phyloP scores from a whole-genome alignment of 192 early-diverging fungal species.

The Linnemannia zychae region DNA sequence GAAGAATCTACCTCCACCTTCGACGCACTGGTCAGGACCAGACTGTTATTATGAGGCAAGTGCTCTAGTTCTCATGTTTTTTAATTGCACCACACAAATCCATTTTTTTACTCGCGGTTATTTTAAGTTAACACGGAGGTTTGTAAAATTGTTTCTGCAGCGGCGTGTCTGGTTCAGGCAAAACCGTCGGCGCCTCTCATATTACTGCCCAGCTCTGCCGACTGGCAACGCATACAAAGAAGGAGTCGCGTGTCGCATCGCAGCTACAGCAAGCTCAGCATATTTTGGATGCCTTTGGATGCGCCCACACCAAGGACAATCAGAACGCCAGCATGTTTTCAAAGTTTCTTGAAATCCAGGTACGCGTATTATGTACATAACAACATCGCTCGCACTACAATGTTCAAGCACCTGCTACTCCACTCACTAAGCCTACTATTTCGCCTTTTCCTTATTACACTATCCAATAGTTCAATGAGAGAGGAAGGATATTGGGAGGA shows the following conservation, averaged over 20 bases:
- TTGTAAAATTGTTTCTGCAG: slow-evolving; percentile 53
- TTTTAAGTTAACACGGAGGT: not conserved
- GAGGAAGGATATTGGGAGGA: slow-evolving; percentile 85
- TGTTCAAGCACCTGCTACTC: not conserved
- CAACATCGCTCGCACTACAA: not conserved
- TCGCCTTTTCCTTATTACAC: not conserved
- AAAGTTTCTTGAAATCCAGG: slow-evolving; percentile 89
- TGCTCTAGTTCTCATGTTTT: not conserved
- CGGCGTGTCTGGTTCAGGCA: slow-evolving; percentile 91
- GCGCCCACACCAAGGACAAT: slow-evolving; percentile 73
- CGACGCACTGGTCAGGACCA: slow-evolving; percentile 78
- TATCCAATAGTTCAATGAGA: slow-evolving; percentile 73
- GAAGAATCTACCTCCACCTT: slow-evolving; percentile 78
- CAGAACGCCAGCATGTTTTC: slow-evolving; percentile 80
- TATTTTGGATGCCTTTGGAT: slow-evolving; percentile 87
- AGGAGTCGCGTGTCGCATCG: slow-evolving; percentile 80
- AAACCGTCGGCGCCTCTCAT: slow-evolving; percentile 80
- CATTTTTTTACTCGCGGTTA: not conserved
- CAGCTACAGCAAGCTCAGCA: slow-evolving; percentile 77
- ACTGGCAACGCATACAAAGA: slow-evolving; percentile 79
- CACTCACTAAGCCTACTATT: not conserved
- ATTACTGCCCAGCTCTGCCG: slow-evolving; percentile 80
- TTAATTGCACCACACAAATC: not conserved
- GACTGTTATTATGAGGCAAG: slow-evolving; percentile 71
- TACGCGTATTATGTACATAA: not conserved